A percentile compares a stretch with the other conserved stretches of the same genome.
These are phyloP conservation scores for Backusella luteola DNA, from an alignment of 192 early-diverging fungal species.

Conservation along the genomic window DNA sequence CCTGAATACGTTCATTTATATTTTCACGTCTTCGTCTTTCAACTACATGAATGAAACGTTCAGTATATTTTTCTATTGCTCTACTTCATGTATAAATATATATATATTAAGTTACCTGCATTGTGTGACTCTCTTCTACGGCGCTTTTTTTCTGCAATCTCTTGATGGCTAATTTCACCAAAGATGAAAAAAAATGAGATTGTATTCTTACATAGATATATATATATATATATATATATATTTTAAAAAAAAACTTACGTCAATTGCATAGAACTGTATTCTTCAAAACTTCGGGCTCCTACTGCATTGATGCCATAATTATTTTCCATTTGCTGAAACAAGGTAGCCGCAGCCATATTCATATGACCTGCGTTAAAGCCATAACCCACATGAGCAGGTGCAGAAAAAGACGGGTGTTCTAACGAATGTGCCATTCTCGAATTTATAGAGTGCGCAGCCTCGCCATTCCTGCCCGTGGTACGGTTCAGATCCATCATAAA, in stretches of 20 bases:
- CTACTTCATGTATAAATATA: neutral
- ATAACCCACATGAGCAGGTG: slow-evolving; percentile 6
- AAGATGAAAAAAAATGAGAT: slow-evolving; percentile 10
- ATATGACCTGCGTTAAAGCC: neutral
- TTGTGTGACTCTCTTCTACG: slow-evolving; percentile 96
- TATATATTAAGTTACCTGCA: slow-evolving; percentile 46
- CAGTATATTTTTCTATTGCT: neutral
- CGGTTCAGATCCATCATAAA: neutral
- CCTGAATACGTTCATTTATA: slow-evolving; percentile 98
- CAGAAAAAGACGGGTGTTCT: neutral
- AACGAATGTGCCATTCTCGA: neutral
- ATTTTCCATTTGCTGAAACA: neutral
- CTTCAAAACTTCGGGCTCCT: slow-evolving; percentile 4
- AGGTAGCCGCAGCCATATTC: neutral
- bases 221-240: neutral
- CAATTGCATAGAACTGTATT: slow-evolving; percentile 7
- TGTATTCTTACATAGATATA: neutral
- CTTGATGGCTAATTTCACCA: neutral
- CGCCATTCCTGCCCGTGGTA: neutral
- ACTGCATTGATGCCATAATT: neutral
- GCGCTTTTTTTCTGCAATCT: slow-evolving; percentile 71
- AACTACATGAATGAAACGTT: slow-evolving; percentile 49
- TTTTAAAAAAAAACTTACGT: slow-evolving; percentile 18
- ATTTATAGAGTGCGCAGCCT: neutral
- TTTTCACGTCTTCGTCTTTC: slow-evolving; percentile 94